Percentiles rank a stretch among this genome's conserved stretches.
phyloP scores from a whole-genome alignment of 169 alveolate species.

The Theileria orientalis region DNA sequence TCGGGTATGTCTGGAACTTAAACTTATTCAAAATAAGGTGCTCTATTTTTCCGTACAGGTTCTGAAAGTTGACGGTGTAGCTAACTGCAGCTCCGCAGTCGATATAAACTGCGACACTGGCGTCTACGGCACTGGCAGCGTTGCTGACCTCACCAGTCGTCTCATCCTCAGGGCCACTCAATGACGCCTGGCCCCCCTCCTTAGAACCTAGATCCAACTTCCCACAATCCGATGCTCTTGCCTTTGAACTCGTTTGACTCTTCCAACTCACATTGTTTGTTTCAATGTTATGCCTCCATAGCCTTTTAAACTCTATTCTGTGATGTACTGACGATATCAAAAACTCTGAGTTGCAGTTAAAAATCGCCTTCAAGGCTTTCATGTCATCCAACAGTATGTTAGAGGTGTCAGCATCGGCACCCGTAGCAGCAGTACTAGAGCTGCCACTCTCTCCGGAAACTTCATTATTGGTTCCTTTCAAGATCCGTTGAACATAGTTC shows the following conservation, averaged over 20 bases:
- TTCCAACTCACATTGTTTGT: conserved; percentile 46
- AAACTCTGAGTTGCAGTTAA: conserved; percentile 42
- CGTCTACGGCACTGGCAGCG: not conserved
- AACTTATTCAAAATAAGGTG: not conserved
- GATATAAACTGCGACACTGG: not conserved
- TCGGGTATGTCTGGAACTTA: not conserved
- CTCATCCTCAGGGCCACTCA: not conserved
- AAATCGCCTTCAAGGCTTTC: conserved; percentile 13
- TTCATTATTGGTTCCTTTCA: not conserved
- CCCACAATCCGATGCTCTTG: too few species aligned
- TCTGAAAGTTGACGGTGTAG: not conserved
- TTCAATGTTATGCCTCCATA: conserved; percentile 50
- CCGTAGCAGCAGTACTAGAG: not conserved
- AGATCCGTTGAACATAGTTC: not conserved
- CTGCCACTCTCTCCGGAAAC: not conserved
- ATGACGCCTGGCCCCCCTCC: not conserved
- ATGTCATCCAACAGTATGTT: not conserved
- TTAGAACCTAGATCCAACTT: too few species aligned
- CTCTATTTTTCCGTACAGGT: conserved; percentile 3
- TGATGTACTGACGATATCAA: conserved; percentile 52
- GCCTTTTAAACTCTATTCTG: conserved; percentile 58
- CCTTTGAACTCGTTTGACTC: too few species aligned
- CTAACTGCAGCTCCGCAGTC: not conserved
- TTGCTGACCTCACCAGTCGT: not conserved
- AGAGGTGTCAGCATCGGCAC: not conserved